Percentiles rank a stretch among this genome's conserved stretches.
These are phyloP conservation scores for Exobasidium rhododendri DNA, from an alignment of 1,284 basidiomycete genomes.

Conservation along the genomic window DNA sequence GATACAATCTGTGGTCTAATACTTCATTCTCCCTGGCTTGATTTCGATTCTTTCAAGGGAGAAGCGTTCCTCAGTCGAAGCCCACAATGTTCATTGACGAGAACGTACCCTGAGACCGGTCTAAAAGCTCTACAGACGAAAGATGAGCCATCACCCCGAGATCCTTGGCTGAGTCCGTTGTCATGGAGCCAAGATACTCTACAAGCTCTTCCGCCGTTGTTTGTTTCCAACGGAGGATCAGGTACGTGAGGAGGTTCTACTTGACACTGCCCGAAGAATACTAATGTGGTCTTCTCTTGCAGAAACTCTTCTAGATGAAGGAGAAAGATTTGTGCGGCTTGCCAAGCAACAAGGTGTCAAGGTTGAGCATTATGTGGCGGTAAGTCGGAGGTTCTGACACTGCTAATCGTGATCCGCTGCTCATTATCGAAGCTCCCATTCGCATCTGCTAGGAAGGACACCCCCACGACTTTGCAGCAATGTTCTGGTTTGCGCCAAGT, in stretches of 20 bases:
- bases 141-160: not conserved
- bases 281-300: not conserved
- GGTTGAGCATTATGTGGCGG: conserved; percentile 1
- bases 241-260: conserved; percentile 2
- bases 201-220: not conserved
- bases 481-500: conserved; percentile 6
- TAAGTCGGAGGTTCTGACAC: not conserved
- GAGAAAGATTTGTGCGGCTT: not conserved
- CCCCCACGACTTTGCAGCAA: conserved; percentile 11
- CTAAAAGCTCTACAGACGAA: conserved; percentile 3
- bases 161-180: conserved; percentile 5
- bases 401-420: not conserved
- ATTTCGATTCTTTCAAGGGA: not conserved
- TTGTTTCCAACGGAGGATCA: conserved; percentile 1
- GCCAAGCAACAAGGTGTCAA: not conserved
- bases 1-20: conserved; percentile 1
- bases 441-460: not conserved
- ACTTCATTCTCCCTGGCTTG: conserved; percentile 11
- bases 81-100: conserved; percentile 2
- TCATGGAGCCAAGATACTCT: not conserved
- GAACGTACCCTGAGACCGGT: not conserved
- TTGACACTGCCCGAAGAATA: not conserved
- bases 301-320: conserved; percentile 9
- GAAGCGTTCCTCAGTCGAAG: not conserved
- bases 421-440: not conserved